Evolutionary conservation across 2,329 filamentous ascomycete genomes (phyloP), one percentile per base, ranked within the genome.

Genomic region (Hypoxylon sp.): DNA sequence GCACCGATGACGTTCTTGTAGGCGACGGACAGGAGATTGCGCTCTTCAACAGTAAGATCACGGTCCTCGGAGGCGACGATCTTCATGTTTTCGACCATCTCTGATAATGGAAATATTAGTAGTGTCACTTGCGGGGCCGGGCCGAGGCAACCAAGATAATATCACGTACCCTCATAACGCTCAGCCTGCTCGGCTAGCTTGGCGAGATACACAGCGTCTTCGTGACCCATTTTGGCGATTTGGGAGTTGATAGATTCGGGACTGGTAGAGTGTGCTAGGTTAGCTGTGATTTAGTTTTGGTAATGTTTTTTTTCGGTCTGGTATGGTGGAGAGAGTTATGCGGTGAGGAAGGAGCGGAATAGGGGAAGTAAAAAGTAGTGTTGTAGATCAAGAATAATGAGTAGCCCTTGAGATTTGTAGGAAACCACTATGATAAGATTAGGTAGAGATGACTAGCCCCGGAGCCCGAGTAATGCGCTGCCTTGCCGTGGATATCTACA

Each of bases 1-100:
- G 94, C 93, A 82, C 94, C 94, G 80, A 98, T 96, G 81, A 98
- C 94, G 86, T 98, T 98, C 91, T 98, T 98, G 91, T 98, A 98
- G 83, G 94, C 94, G 81, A 98, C 94, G 68, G 94, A 97, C 70
- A 98, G 90, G 73, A 98, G 93, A 86, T 98, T 98, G 82, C 94
- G 93, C 89, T 98, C 94, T 85, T 98, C 95, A 75, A 98, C 94
- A 73, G 90, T 91, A 77, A 94, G 88, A 79, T 94, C 91, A 78
- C 87, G 90, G 80, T 93, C 89, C 81, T 95, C 93, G 75, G 92
- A 94, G 78, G 95, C 95, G 79, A 98, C 95, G 76, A 93, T 90
- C 91, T 98, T 98, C 95, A 98, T 98, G 90, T 98, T 97, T 88
- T 97, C 94, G 76, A 98, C 95, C 95, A 98, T 98, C 86, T 98